phyloP scores from a whole-genome alignment of 257 asterid species.

The Solanum gracilifrons region DNA sequence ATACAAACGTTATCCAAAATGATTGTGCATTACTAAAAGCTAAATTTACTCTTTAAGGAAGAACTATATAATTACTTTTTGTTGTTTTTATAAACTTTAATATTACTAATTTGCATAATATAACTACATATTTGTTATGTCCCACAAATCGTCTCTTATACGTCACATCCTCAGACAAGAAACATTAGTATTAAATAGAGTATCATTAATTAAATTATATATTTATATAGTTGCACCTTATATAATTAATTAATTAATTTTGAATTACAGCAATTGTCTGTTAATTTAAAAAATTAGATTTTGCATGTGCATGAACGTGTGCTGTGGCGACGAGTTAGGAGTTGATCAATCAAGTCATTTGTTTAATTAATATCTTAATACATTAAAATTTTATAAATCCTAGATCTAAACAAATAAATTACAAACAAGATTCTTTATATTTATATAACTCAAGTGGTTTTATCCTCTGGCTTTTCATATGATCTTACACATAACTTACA shows the following conservation, averaged over 20 bases:
- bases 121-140: background rate
- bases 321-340: conserved; percentile 8
- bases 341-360: background rate
- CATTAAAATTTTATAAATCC: background rate
- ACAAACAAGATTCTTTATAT: background rate
- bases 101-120: background rate
- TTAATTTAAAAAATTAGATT: background rate
- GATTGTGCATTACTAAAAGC: background rate
- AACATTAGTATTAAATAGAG: background rate
- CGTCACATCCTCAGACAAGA: background rate
- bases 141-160: background rate
- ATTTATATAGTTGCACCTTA: background rate
- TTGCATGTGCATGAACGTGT: conserved; percentile 18
- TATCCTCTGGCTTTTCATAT: background rate
- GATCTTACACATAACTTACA: background rate
- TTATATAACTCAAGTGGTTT: background rate
- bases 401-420: background rate
- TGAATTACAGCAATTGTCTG: background rate
- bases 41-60: background rate
- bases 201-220: background rate
- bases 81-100: background rate
- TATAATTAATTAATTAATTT: background rate
- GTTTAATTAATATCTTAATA: background rate
- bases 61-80: background rate
- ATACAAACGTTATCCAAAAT: background rate